Percentiles rank a stretch among this genome's conserved stretches.
phyloP scores from a whole-genome alignment of 306 rosid species.

The Sindora glabra region DNA sequence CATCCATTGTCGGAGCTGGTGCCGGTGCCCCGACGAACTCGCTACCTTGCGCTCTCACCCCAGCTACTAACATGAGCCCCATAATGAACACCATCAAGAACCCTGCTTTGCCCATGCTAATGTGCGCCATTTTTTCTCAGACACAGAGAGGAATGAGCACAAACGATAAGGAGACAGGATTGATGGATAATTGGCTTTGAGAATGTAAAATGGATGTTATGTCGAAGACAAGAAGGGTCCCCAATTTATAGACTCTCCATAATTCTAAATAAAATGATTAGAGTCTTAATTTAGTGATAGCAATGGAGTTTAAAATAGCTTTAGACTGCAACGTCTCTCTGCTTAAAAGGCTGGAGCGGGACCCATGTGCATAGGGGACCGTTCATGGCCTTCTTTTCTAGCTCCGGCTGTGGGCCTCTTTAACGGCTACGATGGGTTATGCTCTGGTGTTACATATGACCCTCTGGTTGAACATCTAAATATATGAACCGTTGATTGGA shows the following conservation, averaged over 20 bases:
- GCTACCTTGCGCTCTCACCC: conserved; percentile 21
- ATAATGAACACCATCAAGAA: conserved; percentile 19
- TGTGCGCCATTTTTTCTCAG: conserved; percentile 31
- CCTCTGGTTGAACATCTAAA: no score
- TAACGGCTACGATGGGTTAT: conserved; percentile 9
- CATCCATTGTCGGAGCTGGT: conserved; percentile 32
- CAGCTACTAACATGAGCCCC: conserved; percentile 23
- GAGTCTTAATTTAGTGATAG: not conserved
- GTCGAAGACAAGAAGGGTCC: not conserved
- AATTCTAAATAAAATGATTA: not conserved
- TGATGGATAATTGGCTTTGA: not conserved
- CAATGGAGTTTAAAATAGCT: not conserved
- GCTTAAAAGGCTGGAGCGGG: conserved; percentile 7
- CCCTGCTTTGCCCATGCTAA: conserved; percentile 25
- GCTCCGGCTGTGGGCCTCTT: conserved; percentile 2
- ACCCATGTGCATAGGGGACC: not conserved
- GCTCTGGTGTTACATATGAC: not conserved
- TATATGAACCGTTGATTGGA: no score
- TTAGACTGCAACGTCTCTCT: conserved; percentile 20
- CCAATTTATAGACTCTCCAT: conserved; percentile 8
- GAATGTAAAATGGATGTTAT: not conserved
- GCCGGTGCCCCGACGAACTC: conserved; percentile 22
- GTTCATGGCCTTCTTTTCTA: not conserved
- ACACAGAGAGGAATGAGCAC: not conserved
- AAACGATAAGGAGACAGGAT: not conserved